phyloP scores from a whole-genome alignment of 805 yeast genomes.

The Lipomyces orientalis region DNA sequence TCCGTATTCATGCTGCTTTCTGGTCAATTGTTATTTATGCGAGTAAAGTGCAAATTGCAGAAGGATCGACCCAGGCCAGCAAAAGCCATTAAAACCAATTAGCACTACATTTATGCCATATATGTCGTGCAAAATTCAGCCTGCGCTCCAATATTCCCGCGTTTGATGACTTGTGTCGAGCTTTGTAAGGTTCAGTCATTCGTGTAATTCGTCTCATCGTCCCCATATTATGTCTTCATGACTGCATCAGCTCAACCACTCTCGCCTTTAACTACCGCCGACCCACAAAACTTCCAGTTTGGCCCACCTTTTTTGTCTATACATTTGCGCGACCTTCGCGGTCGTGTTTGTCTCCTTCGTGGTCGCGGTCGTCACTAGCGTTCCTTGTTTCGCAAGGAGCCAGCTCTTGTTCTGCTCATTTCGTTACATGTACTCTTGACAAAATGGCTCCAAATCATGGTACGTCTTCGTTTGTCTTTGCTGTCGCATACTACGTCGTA shows the following conservation, averaged over 20 bases:
- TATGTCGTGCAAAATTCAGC: background rate
- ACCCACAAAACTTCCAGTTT: too few species aligned
- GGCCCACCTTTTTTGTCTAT: too few species aligned
- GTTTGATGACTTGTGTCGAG: background rate
- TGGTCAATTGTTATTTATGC: too few species aligned
- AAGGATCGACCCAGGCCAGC: background rate
- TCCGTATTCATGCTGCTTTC: background rate
- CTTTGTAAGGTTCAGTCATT: background rate
- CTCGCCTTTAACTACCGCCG: background rate
- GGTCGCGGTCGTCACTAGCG: background rate
- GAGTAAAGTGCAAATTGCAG: too few species aligned
- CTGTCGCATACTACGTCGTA: background rate
- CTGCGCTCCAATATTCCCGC: background rate
- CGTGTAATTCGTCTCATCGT: background rate
- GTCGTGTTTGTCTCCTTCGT: background rate
- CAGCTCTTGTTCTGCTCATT: background rate
- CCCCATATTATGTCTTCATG: background rate
- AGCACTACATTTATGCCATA: background rate
- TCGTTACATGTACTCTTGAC: background rate
- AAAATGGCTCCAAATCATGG: conserved; percentile 31
- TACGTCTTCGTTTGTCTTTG: conserved; percentile 9
- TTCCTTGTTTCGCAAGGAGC: background rate
- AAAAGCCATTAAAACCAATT: too few species aligned
- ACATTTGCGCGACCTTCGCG: background rate
- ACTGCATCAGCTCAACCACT: too few species aligned